A percentile compares a stretch with the other conserved stretches of the same genome.
Evolutionary conservation across 441 rosid genomes (phyloP).

Genomic region (Erysimum cheiri): DNA sequence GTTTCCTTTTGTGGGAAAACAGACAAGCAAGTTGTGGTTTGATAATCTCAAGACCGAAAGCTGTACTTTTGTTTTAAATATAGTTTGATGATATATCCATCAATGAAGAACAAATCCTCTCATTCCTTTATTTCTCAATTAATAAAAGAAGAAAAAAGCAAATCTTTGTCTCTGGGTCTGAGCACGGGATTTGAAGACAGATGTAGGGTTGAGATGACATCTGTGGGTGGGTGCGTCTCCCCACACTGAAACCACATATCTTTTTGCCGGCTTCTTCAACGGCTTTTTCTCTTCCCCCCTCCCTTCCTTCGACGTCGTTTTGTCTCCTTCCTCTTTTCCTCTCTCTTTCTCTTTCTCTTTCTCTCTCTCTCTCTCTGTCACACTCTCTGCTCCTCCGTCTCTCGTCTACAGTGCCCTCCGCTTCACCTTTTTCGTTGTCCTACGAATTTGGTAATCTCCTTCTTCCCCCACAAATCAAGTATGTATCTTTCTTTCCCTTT

Average conservation of each 20-base stretch:
- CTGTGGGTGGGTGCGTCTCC: conserved; percentile 41
- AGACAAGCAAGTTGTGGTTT: conserved; percentile 41
- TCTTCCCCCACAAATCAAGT: conserved; percentile 10
- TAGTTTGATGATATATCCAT: conserved; percentile 5
- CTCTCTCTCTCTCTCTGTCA: conserved; percentile 6
- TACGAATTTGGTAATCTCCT: conserved; percentile 29
- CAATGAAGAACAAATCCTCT: conserved; percentile 21
- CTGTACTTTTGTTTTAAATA: conserved; percentile 23
- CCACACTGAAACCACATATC: conserved; percentile 48
- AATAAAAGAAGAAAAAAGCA: conserved; percentile 26
- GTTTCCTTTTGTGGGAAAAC: conserved; percentile 41
- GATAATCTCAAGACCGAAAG: conserved; percentile 43
- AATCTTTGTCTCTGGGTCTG: conserved; percentile 47
- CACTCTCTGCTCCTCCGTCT: conserved; percentile 21
- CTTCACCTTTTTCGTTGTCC: conserved; percentile 29
- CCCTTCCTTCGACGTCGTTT: conserved; percentile 49
- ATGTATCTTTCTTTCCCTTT: not conserved
- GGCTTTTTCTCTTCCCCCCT: conserved; percentile 44
- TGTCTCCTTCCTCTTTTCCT: conserved; percentile 28
- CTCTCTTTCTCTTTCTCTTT: not conserved
- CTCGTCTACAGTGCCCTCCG: conserved; percentile 38
- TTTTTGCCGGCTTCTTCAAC: conserved; percentile 52
- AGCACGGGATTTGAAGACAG: conserved; percentile 33
- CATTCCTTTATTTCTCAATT: not conserved
- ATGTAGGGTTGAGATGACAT: conserved; percentile 46